Base-by-base conservation (phyloP, 192 early-diverging fungal genomes). In the Bifiguratus adelaidae region DNA sequence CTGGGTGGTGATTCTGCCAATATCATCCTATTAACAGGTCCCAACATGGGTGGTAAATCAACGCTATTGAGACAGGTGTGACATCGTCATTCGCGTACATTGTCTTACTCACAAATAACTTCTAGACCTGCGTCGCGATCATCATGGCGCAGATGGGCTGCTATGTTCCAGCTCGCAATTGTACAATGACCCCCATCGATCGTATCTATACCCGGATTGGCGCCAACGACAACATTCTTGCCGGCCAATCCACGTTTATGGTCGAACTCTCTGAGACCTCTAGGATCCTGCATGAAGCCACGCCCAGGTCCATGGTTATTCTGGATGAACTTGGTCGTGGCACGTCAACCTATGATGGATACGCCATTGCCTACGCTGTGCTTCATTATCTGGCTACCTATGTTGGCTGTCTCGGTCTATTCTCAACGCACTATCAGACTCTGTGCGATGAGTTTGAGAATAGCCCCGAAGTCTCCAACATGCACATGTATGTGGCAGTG, bases 11-110 rank as follows among this genome's bases (percentile, higher is more conserved):
- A 58, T 3, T 66, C 58, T 6, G 52, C 77, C 27, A 83, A 70
- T 46, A 80, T 97, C 63, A 82, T 97, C 8, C 68, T 99, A 7
- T 63, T 99, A 40, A 97, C 96, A 0, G 96, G 96, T 18, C 94
- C 96, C n/a, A 99, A 99, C 61, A 97, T 97, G 91, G 96, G 94
- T 57, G 96, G 96, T 45, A 99, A 99, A 76, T 90, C 86, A 1
- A 99, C 96, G 0, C 70, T 99, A 13, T 74, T 97, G 44, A 79
- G 96, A 24, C 94, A 97, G 73, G 78, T 81, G 59, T 40, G 27
- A 1, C 3, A 32, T 15, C 51, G 15, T 30, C 26, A 36, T 56
- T 21, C 21, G 15, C 37, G 22, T 13, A 15, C 37, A 6, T 11
- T 40, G 18, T 21, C 30, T n/a, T n/a, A n/a, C n/a, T n/a, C 13